Evolutionary conservation across 345 rosid species (phyloP).

Genomic region (Gossypium australe): DNA sequence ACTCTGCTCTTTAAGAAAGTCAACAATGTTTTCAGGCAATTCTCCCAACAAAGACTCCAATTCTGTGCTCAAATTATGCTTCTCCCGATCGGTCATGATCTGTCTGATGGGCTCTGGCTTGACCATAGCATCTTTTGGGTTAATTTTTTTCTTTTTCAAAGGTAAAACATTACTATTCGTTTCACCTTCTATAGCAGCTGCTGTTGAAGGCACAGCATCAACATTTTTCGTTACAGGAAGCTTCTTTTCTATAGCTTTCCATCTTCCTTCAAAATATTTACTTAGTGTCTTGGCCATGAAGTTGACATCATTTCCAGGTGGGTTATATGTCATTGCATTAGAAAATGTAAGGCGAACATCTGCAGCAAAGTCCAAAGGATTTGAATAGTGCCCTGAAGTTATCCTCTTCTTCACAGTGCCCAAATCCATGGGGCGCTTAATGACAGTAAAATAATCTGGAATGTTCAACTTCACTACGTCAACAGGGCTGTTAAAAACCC

Average conservation of each 20-base stretch:
- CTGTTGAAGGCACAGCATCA: constrained; percentile 26
- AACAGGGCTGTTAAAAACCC: constrained; percentile 69
- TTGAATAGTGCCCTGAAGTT: constrained; percentile 48
- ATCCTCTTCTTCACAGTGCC: constrained; percentile 67
- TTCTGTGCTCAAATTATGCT: constrained; percentile 47
- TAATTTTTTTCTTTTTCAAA: constrained; percentile 36
- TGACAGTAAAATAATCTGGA: constrained; percentile 76
- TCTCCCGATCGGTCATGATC: constrained; percentile 51
- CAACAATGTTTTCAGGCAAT: constrained; percentile 63
- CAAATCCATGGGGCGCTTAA: constrained; percentile 93
- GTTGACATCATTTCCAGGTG: constrained; percentile 70
- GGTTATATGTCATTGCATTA: constrained; percentile 81
- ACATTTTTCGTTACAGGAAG: constrained; percentile 29
- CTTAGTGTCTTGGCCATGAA: constrained; percentile 57
- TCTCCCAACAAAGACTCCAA: constrained; percentile 55
- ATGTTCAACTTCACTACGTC: constrained; percentile 72
- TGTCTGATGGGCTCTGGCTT: constrained; percentile 37
- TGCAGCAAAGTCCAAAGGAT: constrained; percentile 61
- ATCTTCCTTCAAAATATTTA: constrained; percentile 63
- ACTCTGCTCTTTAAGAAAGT: constrained; percentile 69
- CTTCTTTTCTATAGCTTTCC: constrained; percentile 83
- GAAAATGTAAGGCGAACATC: constrained; percentile 81
- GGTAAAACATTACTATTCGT: constrained; percentile 22
- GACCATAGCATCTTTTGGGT: constrained; percentile 28
- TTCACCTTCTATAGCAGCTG: constrained; percentile 32